These are phyloP conservation scores for Pichia paraexigua DNA, from an alignment of 805 yeast genomes.

Conservation along the genomic window DNA sequence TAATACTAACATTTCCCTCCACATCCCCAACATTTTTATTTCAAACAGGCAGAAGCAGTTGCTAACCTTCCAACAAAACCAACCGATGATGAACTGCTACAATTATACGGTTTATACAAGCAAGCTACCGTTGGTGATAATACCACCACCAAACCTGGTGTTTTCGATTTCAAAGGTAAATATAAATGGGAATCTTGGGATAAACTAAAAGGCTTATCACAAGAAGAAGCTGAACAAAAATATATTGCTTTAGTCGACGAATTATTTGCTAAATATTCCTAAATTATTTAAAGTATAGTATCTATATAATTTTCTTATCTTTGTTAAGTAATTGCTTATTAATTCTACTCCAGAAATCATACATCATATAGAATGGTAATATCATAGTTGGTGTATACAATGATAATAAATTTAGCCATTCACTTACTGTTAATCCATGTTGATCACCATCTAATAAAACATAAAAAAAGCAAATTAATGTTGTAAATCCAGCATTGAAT, in stretches of 20 bases:
- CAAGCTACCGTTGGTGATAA: conserved; percentile 98
- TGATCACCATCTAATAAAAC: conserved; percentile 28
- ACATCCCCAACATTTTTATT: neutral
- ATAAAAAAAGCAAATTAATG: conserved; percentile 61
- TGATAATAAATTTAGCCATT: conserved; percentile 36
- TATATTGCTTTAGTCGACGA: conserved; percentile 63
- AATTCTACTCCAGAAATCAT: conserved; percentile 30
- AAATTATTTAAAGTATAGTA: neutral
- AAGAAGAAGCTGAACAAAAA: conserved; percentile 85
- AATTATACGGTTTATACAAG: conserved; percentile 87
- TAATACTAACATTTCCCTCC: neutral
- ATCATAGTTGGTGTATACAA: conserved; percentile 67
- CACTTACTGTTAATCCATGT: conserved; percentile 32
- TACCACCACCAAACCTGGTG: conserved; percentile 77
- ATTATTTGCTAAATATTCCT: conserved; percentile 43
- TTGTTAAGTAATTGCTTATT: neutral
- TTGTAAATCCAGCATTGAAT: conserved; percentile 74
- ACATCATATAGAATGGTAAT: conserved; percentile 51
- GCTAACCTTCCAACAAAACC: conserved; percentile 71
- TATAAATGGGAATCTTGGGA: conserved; percentile 98
- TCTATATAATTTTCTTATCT: neutral
- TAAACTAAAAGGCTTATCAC: conserved; percentile 72
- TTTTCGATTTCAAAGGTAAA: conserved; percentile 89
- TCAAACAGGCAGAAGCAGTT: conserved; percentile 65
- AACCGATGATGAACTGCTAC: conserved; percentile 74